Conservation (phyloP, 2,329 filamentous ascomycete species). For the Plectosphaerella plurivora region DNA sequence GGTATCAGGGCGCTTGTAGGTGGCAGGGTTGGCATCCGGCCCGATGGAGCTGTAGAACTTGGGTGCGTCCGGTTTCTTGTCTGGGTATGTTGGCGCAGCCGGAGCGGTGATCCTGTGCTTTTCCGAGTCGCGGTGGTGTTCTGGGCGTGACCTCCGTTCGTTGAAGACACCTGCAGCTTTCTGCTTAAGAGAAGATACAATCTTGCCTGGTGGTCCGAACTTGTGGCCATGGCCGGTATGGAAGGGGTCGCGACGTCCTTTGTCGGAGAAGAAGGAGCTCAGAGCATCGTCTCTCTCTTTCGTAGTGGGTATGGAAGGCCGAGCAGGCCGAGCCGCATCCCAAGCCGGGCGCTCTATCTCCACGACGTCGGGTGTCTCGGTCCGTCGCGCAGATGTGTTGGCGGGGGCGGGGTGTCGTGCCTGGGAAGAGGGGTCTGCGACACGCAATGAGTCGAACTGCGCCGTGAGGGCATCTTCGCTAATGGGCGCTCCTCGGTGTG, state of each 20-base stretch:
- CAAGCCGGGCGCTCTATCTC: constrained; percentile 9
- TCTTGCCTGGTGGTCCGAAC: constrained; percentile 35
- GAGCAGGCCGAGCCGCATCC: neutral
- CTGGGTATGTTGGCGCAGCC: constrained; percentile 38
- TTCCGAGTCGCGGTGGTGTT: constrained; percentile 45
- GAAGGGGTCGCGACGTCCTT: constrained; percentile 6
- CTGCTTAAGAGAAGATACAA: constrained; percentile 48
- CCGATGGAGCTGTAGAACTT: constrained; percentile 43
- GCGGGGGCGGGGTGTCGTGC: constrained; percentile 1
- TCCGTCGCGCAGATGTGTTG: constrained; percentile 1
- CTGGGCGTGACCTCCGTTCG: constrained; percentile 49
- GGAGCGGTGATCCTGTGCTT: constrained; percentile 43
- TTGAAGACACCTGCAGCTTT: constrained; percentile 51
- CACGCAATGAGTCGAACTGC: constrained; percentile 11
- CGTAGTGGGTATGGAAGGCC: constrained; percentile 3
- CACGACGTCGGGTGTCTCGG: constrained; percentile 8
- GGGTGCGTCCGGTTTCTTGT: constrained; percentile 40
- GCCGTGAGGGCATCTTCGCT: constrained; percentile 10
- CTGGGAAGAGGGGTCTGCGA: constrained; percentile 4
- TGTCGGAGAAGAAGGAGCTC: constrained; percentile 11
- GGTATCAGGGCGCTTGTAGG: constrained; percentile 22
- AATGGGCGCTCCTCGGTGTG: constrained; percentile 14
- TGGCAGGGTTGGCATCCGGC: constrained; percentile 19
- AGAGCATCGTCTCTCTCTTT: constrained; percentile 10
- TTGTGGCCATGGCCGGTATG: constrained; percentile 4